These are phyloP conservation scores for Cercospora sp. DNA, from an alignment of 2,329 filamentous ascomycete genomes.

Conservation along the genomic window DNA sequence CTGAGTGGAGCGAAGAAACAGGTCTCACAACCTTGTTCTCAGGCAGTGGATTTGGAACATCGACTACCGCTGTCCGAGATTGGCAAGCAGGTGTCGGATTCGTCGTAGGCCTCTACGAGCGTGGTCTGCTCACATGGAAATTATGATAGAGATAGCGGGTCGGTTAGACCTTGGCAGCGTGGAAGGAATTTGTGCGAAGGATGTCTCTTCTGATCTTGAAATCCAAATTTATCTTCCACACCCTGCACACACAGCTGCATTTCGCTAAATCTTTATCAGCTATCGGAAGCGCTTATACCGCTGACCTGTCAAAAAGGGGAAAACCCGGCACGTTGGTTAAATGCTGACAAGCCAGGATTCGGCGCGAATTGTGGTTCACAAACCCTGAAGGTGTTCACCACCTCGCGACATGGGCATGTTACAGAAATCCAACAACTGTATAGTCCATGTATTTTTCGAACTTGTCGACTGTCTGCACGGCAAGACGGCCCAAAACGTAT, in stretches of 20 bases:
- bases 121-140: constrained; percentile 43
- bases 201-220: not conserved
- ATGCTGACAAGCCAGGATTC: not conserved
- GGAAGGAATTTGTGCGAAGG: not conserved
- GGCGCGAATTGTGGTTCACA: not conserved
- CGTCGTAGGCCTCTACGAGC: constrained; percentile 45
- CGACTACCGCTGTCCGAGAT: constrained; percentile 44
- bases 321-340: not conserved
- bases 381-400: not conserved
- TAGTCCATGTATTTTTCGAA: not conserved
- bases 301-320: not conserved
- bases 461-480: not conserved
- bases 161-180: not conserved
- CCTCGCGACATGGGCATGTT: not conserved
- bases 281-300: not conserved
- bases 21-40: constrained; percentile 43
- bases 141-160: constrained; percentile 16
- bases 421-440: not conserved
- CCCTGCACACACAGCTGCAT: not conserved
- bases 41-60: constrained; percentile 42
- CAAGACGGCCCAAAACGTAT: not conserved
- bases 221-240: not conserved
- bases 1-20: constrained; percentile 43
- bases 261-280: not conserved
- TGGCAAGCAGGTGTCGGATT: constrained; percentile 39